A percentile compares a stretch with the other conserved stretches of the same genome.
Evolutionary conservation across 1,139 yeast genomes (phyloP).

Genomic region (Pichiaceae sp.): DNA sequence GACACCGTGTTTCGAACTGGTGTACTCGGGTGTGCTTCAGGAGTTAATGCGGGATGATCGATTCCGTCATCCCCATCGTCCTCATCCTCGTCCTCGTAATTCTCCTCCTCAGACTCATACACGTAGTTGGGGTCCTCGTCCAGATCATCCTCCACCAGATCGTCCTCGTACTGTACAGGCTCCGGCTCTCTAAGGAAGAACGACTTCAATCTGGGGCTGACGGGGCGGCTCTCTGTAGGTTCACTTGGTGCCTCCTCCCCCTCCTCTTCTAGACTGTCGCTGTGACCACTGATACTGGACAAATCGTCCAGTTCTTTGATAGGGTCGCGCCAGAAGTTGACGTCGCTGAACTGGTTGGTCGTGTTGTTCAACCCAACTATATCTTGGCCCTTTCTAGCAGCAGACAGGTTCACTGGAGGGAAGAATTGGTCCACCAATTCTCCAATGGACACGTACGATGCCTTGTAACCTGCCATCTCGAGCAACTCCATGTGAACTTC

Average conservation of each 20-base stretch:
- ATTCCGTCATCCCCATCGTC: constrained; percentile 4
- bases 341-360: constrained; percentile 66
- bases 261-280: constrained; percentile 9
- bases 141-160: constrained; percentile 20
- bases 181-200: constrained; percentile 15
- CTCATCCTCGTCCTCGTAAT: constrained; percentile 6
- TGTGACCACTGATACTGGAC: constrained; percentile 32
- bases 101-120: constrained; percentile 20
- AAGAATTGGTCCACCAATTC: constrained; percentile 96
- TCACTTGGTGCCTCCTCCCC: background rate
- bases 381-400: constrained; percentile 7
- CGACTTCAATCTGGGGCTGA: constrained; percentile 13
- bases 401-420: constrained; percentile 61
- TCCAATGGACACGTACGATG: constrained; percentile 82
- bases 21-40: too few species aligned
- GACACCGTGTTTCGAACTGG: background rate
- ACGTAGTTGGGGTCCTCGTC: constrained; percentile 25
- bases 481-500: constrained; percentile 96
- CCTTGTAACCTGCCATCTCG: constrained; percentile 87
- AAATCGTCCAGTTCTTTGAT: constrained; percentile 55
- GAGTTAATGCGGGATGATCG: constrained; percentile 2
- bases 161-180: constrained; percentile 8
- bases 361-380: constrained; percentile 28
- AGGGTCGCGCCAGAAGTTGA: constrained; percentile 88
- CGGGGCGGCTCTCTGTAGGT: constrained; percentile 1